Conservation (phyloP, 2,329 filamentous ascomycete species). For the Monilinia polystroma region DNA sequence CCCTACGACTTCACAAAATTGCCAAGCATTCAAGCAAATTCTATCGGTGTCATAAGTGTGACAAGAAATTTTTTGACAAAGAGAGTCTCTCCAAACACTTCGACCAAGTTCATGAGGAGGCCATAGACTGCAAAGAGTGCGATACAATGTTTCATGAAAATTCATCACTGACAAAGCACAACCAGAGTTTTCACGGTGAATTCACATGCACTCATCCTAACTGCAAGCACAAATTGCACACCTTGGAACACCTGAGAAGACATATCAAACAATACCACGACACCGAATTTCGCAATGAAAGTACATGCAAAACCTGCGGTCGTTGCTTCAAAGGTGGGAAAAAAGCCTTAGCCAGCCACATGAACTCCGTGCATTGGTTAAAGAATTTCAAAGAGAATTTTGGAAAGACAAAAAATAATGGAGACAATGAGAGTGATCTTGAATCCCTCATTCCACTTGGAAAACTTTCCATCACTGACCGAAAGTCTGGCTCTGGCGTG, state of each 20-base stretch:
- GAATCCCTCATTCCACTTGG: not conserved
- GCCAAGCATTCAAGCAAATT: not conserved
- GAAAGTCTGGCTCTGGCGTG: too few relatives aligned
- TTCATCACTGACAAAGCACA: accelerated
- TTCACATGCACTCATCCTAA: not conserved
- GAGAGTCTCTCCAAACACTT: not conserved
- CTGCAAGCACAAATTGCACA: not conserved
- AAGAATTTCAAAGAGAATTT: not conserved
- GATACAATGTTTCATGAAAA: not conserved
- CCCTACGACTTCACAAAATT: not conserved
- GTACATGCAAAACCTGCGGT: not conserved
- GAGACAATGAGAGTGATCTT: not conserved
- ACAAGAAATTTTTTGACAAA: not conserved
- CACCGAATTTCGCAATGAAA: not conserved
- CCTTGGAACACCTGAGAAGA: not conserved
- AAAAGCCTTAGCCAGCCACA: accelerated
- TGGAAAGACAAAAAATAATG: not conserved
- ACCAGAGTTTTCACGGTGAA: not conserved
- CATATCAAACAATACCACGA: not conserved
- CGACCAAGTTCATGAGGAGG: not conserved
- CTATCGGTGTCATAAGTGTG: not conserved
- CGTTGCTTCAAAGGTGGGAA: not conserved
- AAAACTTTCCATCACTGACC: not conserved
- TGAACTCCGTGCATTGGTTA: not conserved
- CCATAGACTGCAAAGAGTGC: not conserved